Conservation (phyloP, 2,329 filamentous ascomycete species). For the Blumeria hordei region DNA sequence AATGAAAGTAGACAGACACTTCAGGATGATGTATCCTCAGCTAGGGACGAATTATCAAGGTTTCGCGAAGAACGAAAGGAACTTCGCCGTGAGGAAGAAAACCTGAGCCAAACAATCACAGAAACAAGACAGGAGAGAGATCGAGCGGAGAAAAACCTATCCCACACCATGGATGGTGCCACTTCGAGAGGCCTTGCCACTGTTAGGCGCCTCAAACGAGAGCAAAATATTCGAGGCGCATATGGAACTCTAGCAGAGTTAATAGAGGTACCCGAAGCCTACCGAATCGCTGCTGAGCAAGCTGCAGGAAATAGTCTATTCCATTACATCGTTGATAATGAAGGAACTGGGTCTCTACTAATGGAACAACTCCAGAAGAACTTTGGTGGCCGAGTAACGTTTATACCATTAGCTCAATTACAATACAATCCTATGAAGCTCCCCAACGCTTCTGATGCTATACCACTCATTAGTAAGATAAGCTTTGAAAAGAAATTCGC, state of each 20-base stretch:
- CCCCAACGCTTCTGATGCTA: conserved; percentile 65
- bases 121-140: conserved; percentile 57
- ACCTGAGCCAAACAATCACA: conserved; percentile 51
- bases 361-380: conserved; percentile 58
- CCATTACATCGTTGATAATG: conserved; percentile 86
- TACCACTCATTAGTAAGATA: conserved; percentile 69
- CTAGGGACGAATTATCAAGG: conserved; percentile 55
- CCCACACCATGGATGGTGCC: conserved; percentile 70
- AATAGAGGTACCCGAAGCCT: conserved; percentile 64
- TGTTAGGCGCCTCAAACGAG: conserved; percentile 58
- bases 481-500: conserved; percentile 55
- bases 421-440: conserved; percentile 47
- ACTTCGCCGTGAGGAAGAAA: conserved; percentile 73
- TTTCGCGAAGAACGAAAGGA: conserved; percentile 71
- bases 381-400: conserved; percentile 69
- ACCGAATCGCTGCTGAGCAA: conserved; percentile 74
- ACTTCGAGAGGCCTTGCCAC: conserved; percentile 73
- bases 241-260: conserved; percentile 86
- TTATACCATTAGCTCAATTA: conserved; percentile 75
- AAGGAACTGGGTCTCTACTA: conserved; percentile 62
- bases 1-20: conserved; percentile 49
- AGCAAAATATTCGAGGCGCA: conserved; percentile 59
- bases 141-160: conserved; percentile 51
- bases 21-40: conserved; percentile 47
- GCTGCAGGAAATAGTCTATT: conserved; percentile 83